Evolutionary conservation across 768 basidiomycete genomes (phyloP), one percentile per base, ranked within the genome.

Genomic region (Pulveroboletus frians): DNA sequence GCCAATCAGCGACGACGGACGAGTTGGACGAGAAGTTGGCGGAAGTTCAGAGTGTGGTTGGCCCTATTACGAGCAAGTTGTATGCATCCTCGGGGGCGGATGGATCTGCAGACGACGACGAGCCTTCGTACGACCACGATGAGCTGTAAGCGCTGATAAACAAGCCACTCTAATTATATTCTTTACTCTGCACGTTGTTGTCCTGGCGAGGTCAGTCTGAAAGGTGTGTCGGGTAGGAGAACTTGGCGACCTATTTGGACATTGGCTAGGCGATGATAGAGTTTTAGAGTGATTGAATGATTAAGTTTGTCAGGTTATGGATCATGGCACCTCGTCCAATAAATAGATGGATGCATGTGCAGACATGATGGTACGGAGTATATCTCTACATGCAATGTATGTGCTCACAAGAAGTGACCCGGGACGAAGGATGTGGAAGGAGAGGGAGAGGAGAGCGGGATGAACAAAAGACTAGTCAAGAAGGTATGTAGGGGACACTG

Each of bases 21-120:
- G 92, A 95, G 49, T 73, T 93, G 20, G 93, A 97, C 66, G 94
- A 96, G 76, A 91, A 93, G 76, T 73, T 93, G 59, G 55, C 66
- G 43, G 85, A 88, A 71, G 75, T 91, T 23, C 89, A 91, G 64
- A 71, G 76, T 43, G 70, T 86, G 27, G 84, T 92, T 43, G 79
- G 79, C 66, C 92, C 92, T 44, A 92, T 94, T 69, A 90, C 92
- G 45, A 79, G 81, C 63, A 92, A 92, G 71, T 71, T 91, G 45
- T 89, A 88, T 67, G 66, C 70, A 21, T 72, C 71, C 30, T 69
- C 71, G 29, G 77, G 72, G 34, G 72, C 49, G 7, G 67, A 56
- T 37, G 66, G 56, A 10, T 30, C 59, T 23, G 57, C 43, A 11
- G 75, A 75, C n/a, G 76, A 75, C 5, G 75, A 77, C 27, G 71